These are phyloP conservation scores for Talaromyces proteolyticus DNA, from an alignment of 495 filamentous ascomycete genomes.

Conservation along the genomic window DNA sequence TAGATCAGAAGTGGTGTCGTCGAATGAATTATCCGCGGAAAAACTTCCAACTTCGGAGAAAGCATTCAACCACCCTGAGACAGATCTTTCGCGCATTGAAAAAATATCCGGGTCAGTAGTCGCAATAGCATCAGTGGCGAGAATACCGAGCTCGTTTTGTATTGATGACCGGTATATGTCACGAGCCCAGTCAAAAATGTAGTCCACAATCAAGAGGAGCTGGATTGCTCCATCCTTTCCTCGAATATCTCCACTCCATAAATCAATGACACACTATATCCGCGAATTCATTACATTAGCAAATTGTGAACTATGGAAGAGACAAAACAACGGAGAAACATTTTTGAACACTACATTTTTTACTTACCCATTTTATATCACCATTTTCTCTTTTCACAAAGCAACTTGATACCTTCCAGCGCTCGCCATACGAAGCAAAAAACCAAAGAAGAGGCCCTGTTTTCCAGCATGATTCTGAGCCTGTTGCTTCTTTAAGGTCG, in stretches of 20 bases:
- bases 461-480: background rate
- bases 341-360: too few relatives aligned
- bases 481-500: conserved; percentile 1
- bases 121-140: background rate
- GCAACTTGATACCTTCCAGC: conserved; percentile 12
- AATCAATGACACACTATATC: conserved; percentile 9
- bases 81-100: background rate
- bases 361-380: background rate
- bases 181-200: conserved; percentile 28
- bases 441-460: conserved; percentile 17
- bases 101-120: background rate
- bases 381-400: conserved; percentile 2
- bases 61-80: background rate
- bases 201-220: conserved; percentile 25
- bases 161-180: conserved; percentile 19
- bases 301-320: too few relatives aligned
- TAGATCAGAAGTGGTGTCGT: too few relatives aligned
- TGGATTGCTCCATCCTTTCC: conserved; percentile 18
- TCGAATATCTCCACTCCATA: conserved; percentile 19
- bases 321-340: too few relatives aligned
- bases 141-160: background rate
- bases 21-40: too few relatives aligned
- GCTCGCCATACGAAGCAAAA: conserved; percentile 11
- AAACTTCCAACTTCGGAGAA: too few relatives aligned
- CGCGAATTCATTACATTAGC: too few relatives aligned